A percentile compares a stretch with the other conserved stretches of the same genome.
Conservation (phyloP, 768 basidiomycete species). For the Termitomyces sp. region DNA sequence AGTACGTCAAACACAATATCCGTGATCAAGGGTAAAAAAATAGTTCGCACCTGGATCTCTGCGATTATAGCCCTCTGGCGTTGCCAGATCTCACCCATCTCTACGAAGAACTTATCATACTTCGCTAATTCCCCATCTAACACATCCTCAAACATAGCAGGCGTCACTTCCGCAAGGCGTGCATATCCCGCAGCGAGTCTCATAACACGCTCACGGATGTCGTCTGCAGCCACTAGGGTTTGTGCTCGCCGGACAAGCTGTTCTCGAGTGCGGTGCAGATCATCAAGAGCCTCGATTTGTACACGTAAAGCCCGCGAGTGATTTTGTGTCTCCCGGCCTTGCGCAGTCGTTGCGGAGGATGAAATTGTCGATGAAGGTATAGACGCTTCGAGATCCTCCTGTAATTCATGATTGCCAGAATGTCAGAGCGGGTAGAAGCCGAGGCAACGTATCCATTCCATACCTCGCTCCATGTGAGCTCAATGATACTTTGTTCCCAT, state of each 20-base stretch:
- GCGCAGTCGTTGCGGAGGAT: constrained; percentile 26
- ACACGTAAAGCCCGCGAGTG: constrained; percentile 69
- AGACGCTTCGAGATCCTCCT: constrained; percentile 63
- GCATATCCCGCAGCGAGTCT: constrained; percentile 63
- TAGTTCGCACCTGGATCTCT: constrained; percentile 59
- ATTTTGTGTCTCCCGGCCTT: constrained; percentile 46
- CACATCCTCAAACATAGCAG: constrained; percentile 85
- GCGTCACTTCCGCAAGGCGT: constrained; percentile 62
- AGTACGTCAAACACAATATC: not conserved
- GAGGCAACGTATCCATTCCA: constrained; percentile 16
- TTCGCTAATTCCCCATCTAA: constrained; percentile 76
- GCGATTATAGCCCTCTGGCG: constrained; percentile 64
- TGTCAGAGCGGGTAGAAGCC: not conserved
- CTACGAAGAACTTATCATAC: constrained; percentile 71
- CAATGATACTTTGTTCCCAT: constrained; percentile 70
- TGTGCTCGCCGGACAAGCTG: constrained; percentile 63
- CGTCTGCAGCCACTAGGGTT: constrained; percentile 58
- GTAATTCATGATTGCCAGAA: not conserved
- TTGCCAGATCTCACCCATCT: constrained; percentile 44
- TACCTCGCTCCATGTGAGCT: constrained; percentile 66
- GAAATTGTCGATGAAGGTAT: constrained; percentile 61
- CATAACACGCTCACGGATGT: constrained; percentile 66
- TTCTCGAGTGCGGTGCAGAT: constrained; percentile 53
- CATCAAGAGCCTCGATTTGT: constrained; percentile 77
- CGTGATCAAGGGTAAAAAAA: not conserved